Evolutionary conservation across 768 basidiomycete genomes (phyloP).

Genomic region (Lactarius indigo): DNA sequence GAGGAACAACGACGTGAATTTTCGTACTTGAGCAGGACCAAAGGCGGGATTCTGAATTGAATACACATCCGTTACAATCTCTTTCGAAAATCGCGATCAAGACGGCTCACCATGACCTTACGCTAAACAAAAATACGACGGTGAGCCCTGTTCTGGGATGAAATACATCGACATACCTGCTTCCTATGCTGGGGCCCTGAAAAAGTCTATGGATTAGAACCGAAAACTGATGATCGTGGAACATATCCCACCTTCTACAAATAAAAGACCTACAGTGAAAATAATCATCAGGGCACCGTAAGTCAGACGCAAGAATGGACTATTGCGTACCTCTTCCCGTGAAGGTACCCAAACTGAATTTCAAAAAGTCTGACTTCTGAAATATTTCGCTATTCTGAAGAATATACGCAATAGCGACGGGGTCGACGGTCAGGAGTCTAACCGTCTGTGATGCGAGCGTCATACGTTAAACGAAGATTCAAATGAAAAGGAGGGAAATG

Average conservation of each 20-base stretch:
- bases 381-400: too few relatives aligned
- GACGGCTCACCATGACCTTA: constrained; percentile 11
- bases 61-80: not conserved
- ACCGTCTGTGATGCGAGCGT: constrained; percentile 5
- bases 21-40: constrained; percentile 28
- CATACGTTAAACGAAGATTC: not conserved
- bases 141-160: not conserved
- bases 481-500: not conserved
- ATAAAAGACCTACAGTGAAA: too few relatives aligned
- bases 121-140: not conserved
- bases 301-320: too few relatives aligned
- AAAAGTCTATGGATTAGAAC: too few relatives aligned
- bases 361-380: too few relatives aligned
- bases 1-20: constrained; percentile 26
- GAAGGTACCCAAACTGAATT: too few relatives aligned
- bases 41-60: constrained; percentile 28
- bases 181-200: too few relatives aligned
- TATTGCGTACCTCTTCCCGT: too few relatives aligned
- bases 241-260: too few relatives aligned
- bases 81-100: not conserved
- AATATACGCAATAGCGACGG: constrained; percentile 35
- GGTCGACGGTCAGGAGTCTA: constrained; percentile 36
- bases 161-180: too few relatives aligned
- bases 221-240: too few relatives aligned
- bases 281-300: too few relatives aligned